These are phyloP conservation scores for Leccinum boreale DNA, from an alignment of 768 basidiomycete genomes.

Conservation along the genomic window DNA sequence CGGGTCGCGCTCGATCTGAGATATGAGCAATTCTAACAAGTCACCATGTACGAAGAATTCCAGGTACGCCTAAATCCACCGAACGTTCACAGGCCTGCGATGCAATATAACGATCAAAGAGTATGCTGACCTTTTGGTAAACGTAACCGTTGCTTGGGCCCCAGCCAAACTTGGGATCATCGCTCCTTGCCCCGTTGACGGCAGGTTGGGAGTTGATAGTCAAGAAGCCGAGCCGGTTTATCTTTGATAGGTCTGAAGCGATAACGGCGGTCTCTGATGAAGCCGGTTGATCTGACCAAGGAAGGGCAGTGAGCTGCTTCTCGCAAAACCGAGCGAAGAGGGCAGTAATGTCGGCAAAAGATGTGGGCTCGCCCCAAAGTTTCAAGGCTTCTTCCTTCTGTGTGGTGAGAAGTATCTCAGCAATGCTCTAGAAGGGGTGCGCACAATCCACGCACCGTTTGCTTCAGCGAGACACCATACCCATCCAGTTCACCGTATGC, in stretches of 20 bases:
- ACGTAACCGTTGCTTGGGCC: constrained; percentile 92
- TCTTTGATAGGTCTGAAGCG: constrained; percentile 67
- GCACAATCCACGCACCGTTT: constrained; percentile 53
- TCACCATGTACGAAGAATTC: constrained; percentile 89
- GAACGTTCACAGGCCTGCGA: background rate
- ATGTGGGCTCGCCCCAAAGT: constrained; percentile 83
- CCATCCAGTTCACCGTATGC: constrained; percentile 98
- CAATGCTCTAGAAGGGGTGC: background rate
- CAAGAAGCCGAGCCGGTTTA: constrained; percentile 91
- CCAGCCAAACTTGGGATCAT: constrained; percentile 88
- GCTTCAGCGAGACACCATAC: constrained; percentile 90
- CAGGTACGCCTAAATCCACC: constrained; percentile 71
- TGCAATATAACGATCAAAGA: background rate
- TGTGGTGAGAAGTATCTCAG: constrained; percentile 27
- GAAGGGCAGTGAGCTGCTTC: constrained; percentile 70
- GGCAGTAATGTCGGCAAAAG: constrained; percentile 57
- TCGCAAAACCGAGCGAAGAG: constrained; percentile 87
- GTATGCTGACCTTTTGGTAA: constrained; percentile 79
- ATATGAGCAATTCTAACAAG: constrained; percentile 67
- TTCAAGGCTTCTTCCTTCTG: constrained; percentile 85
- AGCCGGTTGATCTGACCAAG: constrained; percentile 93
- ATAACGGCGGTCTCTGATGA: constrained; percentile 83
- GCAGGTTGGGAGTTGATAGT: constrained; percentile 98
- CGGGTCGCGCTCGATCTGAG: constrained; percentile 80
- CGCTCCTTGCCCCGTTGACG: constrained; percentile 83